Evolutionary conservation across 306 rosid genomes (phyloP), one percentile per base, ranked within the genome.

Genomic region (Cicer judaicum): DNA sequence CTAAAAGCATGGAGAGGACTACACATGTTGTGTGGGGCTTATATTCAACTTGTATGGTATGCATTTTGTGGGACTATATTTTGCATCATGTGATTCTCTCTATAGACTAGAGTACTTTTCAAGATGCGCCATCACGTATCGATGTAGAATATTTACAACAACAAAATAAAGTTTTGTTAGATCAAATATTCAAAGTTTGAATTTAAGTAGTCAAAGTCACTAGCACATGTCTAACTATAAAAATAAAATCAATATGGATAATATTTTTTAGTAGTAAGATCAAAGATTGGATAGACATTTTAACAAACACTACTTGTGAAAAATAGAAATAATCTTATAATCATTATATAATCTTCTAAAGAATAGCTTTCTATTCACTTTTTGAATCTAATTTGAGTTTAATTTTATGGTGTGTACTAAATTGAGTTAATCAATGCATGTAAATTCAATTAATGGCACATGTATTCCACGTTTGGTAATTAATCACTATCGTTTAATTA

Each of bases 71-170:
- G 15, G 64, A 59, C 64, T 59, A 12, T 5, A 24, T 29, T 29
- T 64, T 64, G 69, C 49, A 14, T 64, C 50, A 64, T 64, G 50
- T 40, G 49, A 40, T 64, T 64, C 16, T 63, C 49, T 62, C 47
- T 29, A 29, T 29, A 29, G 34, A 29, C 34, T 38, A 19, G 43
- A 13, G 54, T 57, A 59, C 21, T 43, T 59, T 59, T 46, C 38
- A 29, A 14, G 39, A 53, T 18, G 8, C 9, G 39, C 68, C 68
- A 73, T 73, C 59, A 43, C 16, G 12, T 2, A 40, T 16, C 15
- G 5, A 39, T 71, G 5, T 14, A 50, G 47, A 8, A 13, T 38
- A 69, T 50, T 38, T 6, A 34, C 10, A 39, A 70, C 19, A 70
- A 7, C 8, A 19, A 18, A 39, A 19, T 2, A 7, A 2, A 6